Conservation (phyloP, 139 green algal genomes). For the Trebouxia sp. region DNA sequence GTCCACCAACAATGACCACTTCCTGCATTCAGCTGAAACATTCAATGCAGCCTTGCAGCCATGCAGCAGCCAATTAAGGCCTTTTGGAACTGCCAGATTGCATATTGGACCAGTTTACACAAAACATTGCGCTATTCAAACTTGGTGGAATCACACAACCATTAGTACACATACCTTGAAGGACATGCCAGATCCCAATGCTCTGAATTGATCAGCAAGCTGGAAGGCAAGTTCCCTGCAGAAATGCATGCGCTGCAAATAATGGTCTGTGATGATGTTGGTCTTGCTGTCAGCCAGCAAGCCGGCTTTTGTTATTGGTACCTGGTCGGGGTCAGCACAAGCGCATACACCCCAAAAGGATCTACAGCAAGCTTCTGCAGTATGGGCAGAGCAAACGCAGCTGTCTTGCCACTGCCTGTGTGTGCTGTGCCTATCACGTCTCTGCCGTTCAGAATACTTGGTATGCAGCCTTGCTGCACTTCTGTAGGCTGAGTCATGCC, state of each 20-base stretch:
- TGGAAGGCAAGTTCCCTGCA: slow-evolving; percentile 96
- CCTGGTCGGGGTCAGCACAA: slow-evolving; percentile 93
- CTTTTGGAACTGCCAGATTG: no score
- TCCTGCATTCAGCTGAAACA: slow-evolving; percentile 42
- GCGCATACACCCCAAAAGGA: slow-evolving; percentile 89
- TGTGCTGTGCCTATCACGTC: slow-evolving; percentile 92
- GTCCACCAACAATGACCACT: slow-evolving; percentile 85
- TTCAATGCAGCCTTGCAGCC: background rate
- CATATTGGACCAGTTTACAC: no score
- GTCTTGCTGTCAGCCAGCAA: background rate
- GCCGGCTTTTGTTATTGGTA: no score
- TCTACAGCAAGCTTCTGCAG: slow-evolving; percentile 87
- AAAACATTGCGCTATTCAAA: background rate
- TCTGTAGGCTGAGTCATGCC: slow-evolving; percentile 62
- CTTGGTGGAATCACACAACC: no score
- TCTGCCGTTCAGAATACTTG: slow-evolving; percentile 67
- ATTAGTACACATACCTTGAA: slow-evolving; percentile 54
- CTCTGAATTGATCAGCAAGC: slow-evolving; percentile 91
- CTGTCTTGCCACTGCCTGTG: slow-evolving; percentile 96
- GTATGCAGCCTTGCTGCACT: slow-evolving; percentile 87
- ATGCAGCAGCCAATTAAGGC: background rate
- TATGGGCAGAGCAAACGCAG: slow-evolving; percentile 97
- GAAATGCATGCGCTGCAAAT: background rate
- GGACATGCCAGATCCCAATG: slow-evolving; percentile 79
- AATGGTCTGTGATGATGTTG: background rate